These are phyloP conservation scores for Fusarium pilosicola DNA, from an alignment of 2,329 filamentous ascomycete genomes.

Conservation along the genomic window DNA sequence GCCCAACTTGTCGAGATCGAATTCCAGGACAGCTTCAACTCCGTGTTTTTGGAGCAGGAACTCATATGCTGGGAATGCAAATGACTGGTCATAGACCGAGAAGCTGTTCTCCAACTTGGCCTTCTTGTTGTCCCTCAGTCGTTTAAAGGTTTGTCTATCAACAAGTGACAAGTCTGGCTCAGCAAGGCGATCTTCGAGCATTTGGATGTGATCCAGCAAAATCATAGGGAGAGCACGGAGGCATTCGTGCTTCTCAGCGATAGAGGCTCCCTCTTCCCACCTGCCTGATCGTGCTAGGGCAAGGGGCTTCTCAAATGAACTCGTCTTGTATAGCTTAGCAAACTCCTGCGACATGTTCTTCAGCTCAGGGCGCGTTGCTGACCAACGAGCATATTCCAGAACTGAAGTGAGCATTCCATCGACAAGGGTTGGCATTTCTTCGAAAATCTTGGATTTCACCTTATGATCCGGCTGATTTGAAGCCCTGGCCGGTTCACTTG, in stretches of 20 bases:
- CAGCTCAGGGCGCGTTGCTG: conserved; percentile 55
- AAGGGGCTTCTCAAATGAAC: conserved; percentile 63
- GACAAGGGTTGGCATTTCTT: conserved; percentile 61
- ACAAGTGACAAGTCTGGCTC: conserved; percentile 44
- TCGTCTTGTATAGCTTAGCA: conserved; percentile 58
- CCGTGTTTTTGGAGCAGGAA: conserved; percentile 76
- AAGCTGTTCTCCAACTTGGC: conserved; percentile 65
- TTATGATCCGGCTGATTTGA: conserved; percentile 50
- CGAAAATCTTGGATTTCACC: conserved; percentile 58
- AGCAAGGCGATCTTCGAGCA: conserved; percentile 45
- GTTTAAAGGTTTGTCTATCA: conserved; percentile 46
- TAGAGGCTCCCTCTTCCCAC: conserved; percentile 66
- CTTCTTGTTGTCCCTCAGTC: conserved; percentile 55
- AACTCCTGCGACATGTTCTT: conserved; percentile 58
- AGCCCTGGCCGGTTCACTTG: conserved; percentile 47
- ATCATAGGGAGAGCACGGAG: conserved; percentile 66
- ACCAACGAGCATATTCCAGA: conserved; percentile 64
- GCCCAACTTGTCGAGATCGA: conserved; percentile 72
- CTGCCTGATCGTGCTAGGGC: conserved; percentile 64
- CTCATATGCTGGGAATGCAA: conserved; percentile 82
- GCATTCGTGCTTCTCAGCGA: conserved; percentile 68
- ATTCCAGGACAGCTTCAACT: conserved; percentile 75
- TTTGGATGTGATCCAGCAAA: conserved; percentile 63
- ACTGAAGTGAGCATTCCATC: conserved; percentile 66
- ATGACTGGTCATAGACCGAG: conserved; percentile 70